Evolutionary conservation across 441 rosid genomes (phyloP).

Genomic region (Euphorbia schlechtendalii): DNA sequence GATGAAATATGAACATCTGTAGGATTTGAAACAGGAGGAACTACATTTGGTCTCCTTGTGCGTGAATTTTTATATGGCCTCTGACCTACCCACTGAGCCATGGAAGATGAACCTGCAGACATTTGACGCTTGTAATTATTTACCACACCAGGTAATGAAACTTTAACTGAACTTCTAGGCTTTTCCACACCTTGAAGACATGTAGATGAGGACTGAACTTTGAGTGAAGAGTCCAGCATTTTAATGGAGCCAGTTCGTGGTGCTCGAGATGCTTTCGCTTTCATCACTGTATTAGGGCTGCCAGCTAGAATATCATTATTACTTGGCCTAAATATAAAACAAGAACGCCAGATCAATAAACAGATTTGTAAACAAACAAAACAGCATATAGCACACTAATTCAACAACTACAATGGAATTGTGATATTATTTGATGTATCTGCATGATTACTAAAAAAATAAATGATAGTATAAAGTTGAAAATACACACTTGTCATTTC

Average conservation of each 20-base stretch:
- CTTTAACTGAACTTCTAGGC: slow-evolving; percentile 40
- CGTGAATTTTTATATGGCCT: slow-evolving; percentile 85
- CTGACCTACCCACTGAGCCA: slow-evolving; percentile 96
- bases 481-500: slow-evolving; percentile 49
- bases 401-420: slow-evolving; percentile 4
- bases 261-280: slow-evolving; percentile 65
- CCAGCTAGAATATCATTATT: slow-evolving; percentile 43
- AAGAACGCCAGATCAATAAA: slow-evolving; percentile 19
- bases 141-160: slow-evolving; percentile 29
- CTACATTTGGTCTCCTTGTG: slow-evolving; percentile 72
- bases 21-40: slow-evolving; percentile 62
- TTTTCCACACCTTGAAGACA: slow-evolving; percentile 57
- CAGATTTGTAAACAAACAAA: slow-evolving; percentile 1
- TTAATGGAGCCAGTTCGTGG: slow-evolving; percentile 61
- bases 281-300: slow-evolving; percentile 45
- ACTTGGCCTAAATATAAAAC: slow-evolving; percentile 43
- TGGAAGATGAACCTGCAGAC: slow-evolving; percentile 64
- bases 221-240: slow-evolving; percentile 63
- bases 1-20: slow-evolving; percentile 52
- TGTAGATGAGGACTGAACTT: slow-evolving; percentile 47
- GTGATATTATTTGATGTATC: neutral
- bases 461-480: slow-evolving; percentile 10
- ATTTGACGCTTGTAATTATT: slow-evolving; percentile 42
- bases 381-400: slow-evolving; percentile 5
- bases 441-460: slow-evolving; percentile 3